Percentiles rank a stretch among this genome's conserved stretches.
These are phyloP conservation scores for Anisogramma anomala DNA, from an alignment of 2,329 filamentous ascomycete genomes.

Conservation along the genomic window DNA sequence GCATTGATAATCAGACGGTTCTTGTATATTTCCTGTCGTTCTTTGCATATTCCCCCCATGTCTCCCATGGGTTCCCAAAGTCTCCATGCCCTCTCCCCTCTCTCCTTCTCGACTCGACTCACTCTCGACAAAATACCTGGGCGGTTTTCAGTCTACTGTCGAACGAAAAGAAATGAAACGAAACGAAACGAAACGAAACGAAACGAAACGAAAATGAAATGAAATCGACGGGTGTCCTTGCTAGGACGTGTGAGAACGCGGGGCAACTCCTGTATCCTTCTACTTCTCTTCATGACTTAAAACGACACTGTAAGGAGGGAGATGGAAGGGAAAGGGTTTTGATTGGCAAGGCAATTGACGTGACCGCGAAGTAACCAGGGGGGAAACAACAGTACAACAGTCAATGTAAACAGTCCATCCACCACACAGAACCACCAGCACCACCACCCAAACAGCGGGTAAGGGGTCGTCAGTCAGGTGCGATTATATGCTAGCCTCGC, in stretches of 20 bases:
- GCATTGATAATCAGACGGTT: not conserved
- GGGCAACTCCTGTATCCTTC: constrained; percentile 2
- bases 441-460: not conserved
- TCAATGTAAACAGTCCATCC: too few relatives aligned
- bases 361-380: too few relatives aligned
- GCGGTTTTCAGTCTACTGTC: too few relatives aligned
- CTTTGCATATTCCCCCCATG: not conserved
- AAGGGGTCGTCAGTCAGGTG: constrained; percentile 10
- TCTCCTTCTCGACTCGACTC: not conserved
- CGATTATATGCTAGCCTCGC: constrained; percentile 36
- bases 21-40: constrained; percentile 5
- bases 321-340: too few relatives aligned
- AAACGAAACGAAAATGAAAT: too few relatives aligned
- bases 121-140: constrained; percentile 1
- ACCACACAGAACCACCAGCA: too few relatives aligned
- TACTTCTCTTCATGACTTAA: not conserved
- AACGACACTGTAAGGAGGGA: constrained; percentile 2
- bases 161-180: not conserved
- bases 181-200: not conserved
- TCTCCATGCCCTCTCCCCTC: not conserved
- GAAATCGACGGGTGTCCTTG: too few relatives aligned
- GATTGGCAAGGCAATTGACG: too few relatives aligned
- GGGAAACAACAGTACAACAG: too few relatives aligned
- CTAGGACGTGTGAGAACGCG: too few relatives aligned
- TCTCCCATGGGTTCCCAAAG: constrained; percentile 2